Evolutionary conservation across 202 grass and related monocot species (phyloP), one percentile per base, ranked within the genome.

Genomic region (Cymbopogon flexuosus): DNA sequence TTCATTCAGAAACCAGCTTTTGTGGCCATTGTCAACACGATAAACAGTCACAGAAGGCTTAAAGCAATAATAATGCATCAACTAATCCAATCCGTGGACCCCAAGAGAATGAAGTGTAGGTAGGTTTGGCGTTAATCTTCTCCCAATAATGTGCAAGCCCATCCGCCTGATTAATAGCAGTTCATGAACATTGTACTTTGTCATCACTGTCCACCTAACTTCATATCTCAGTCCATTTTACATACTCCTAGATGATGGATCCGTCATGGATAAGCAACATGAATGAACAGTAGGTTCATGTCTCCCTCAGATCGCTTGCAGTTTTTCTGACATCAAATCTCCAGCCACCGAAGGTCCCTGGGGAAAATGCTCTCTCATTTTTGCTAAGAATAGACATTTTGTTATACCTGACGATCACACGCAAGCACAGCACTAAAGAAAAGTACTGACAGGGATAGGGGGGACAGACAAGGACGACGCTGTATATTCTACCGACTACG

Each of bases 131-230:
- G 58, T 77, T 41, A 67, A 73, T 72, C 66, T 42, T 33, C n/a
- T 56, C 30, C 21, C 79, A 86, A 86, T 65, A 73, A 86, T 68
- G 49, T 86, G 78, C 67, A 54, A 12, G 34, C 47, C 68, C 65
- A 39, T 73, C 78, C 39, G 19, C 61, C 4, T 52, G 36, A 71
- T 86, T 23, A 43, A 54, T 62, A 68, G 68, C 27, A 76, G 42
- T 10, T 45, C 35, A 76, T 41, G 74, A 73, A 79, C 81, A 84
- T 56, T 42, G 33, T 71, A 65, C 45, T 52, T 27, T 10, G 68
- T 21, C 54, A 49, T 78, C 72, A 47, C 58, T 62, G 54, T 72
- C 40, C 72, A 73, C 45, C 64, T 1, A 75, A 43, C 76, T 76
- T 11, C 30, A 5, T 24, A 79, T 74, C 67, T 70, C 35, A 23